Evolutionary conservation across 176 grass and related monocot genomes (phyloP), one percentile per base, ranked within the genome.

Genomic region (Triticum dicoccoides): DNA sequence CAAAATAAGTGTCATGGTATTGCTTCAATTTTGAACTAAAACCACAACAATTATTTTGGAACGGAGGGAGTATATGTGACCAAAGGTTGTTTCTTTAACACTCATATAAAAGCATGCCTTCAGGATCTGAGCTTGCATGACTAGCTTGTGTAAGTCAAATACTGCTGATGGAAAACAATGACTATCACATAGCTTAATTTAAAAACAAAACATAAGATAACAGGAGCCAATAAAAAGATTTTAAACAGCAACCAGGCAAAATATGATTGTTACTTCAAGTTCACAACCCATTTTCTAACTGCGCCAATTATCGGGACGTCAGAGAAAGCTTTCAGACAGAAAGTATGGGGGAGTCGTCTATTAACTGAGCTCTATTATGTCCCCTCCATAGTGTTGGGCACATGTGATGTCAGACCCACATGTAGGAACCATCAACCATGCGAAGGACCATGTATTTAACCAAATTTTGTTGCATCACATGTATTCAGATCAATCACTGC

Each of bases 241-340:
- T 64, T 20, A 2, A 33, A 27, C 18, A 8, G 30, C 24, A 15
- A 27, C 35, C 32, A 21, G 5, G 73, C 35, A 58, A 33, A 51
- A 56, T 20, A 45, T 74, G 34, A 32, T 62, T 74, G 59, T 59
- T 47, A 1, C 20, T 74, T 75, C 41, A 84, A 63, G 61, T 84
- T 67, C 24, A 42, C 34, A 63, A 47, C 23, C 24, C 17, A 69
- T 34, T 47, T 56, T 70, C 34, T 65, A 25, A 29, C 38, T 73
- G 24, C 17, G 10, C 17, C 18, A 49, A 49, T 84, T 84, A 38
- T 38, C 21, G 65, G 13, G 77, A 13, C 39, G 25, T 23, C 52
- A 71, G 20, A 71, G 42, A 88, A 84, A 52, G 5, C 32, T 80
- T 85, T 80, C 52, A 63, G 13, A 86, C n/a, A 65, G 45, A 78